Evolutionary conservation across 176 grass and related monocot species (phyloP).

Genomic region (Tillandsia leiboldiana): DNA sequence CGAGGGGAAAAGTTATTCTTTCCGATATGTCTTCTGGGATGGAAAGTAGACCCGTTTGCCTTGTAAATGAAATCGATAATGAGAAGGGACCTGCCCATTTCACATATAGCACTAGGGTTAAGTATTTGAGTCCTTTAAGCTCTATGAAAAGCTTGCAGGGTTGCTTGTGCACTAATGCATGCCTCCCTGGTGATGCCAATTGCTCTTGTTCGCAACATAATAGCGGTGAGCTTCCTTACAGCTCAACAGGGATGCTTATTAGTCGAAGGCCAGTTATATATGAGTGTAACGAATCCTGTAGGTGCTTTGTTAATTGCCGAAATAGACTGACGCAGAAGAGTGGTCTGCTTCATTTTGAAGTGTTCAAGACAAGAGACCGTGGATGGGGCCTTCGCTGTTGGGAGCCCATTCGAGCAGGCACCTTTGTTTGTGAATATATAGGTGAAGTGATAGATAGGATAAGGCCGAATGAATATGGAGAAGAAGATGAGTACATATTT

Average conservation of each 20-base stretch:
- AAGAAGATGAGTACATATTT: slow-evolving; percentile 55
- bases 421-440: slow-evolving; percentile 72
- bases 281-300: slow-evolving; percentile 51
- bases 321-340: slow-evolving; percentile 68
- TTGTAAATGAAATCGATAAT: slow-evolving; percentile 81
- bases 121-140: slow-evolving; percentile 33
- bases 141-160: slow-evolving; percentile 37
- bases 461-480: slow-evolving; percentile 14
- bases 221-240: slow-evolving; percentile 64
- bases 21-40: slow-evolving; percentile 53
- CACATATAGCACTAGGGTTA: slow-evolving; percentile 46
- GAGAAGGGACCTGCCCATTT: slow-evolving; percentile 49
- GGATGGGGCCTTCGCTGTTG: slow-evolving; percentile 78
- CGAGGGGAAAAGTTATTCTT: slow-evolving; percentile 41
- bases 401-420: slow-evolving; percentile 75
- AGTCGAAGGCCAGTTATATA: slow-evolving; percentile 53
- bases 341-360: slow-evolving; percentile 61
- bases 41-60: slow-evolving; percentile 68
- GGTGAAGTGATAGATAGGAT: slow-evolving; percentile 62
- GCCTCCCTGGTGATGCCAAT: slow-evolving; percentile 56
- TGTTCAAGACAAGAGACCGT: slow-evolving; percentile 57
- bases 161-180: slow-evolving; percentile 49
- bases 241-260: slow-evolving; percentile 56
- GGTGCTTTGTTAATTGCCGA: slow-evolving; percentile 52
- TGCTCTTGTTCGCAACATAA: slow-evolving; percentile 55